Conservation (phyloP, 306 rosid genomes). For the Glycyrrhiza uralensis region DNA sequence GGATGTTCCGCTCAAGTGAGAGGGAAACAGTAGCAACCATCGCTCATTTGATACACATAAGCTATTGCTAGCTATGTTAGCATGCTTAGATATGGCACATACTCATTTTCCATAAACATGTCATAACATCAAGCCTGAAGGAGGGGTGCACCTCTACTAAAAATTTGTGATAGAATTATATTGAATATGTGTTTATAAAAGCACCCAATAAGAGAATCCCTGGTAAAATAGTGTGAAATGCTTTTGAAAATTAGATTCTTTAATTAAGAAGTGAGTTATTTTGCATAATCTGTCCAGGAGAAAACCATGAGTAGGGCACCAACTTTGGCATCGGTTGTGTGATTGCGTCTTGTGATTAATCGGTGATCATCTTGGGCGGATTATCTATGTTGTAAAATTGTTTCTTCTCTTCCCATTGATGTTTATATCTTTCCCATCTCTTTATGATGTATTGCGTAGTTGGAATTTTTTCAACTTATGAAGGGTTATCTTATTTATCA, state of each 20-base stretch:
- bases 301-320: not conserved
- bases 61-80: not conserved
- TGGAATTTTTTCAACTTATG: not conserved
- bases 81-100: not conserved
- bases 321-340: not conserved
- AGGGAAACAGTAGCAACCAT: not conserved
- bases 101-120: not conserved
- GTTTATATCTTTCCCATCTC: not conserved
- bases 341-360: not conserved
- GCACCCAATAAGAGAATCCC: not conserved
- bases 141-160: not conserved
- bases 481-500: conserved; percentile 12
- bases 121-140: not conserved
- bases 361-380: not conserved
- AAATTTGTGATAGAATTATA: not conserved
- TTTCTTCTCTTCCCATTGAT: conserved; percentile 6
- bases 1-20: not conserved
- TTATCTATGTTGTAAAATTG: not conserved
- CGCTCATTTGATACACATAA: not conserved
- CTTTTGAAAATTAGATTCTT: not conserved
- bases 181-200: not conserved
- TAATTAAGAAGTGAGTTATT: not conserved
- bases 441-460: conserved; percentile 1
- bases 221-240: not conserved
- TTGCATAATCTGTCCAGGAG: not conserved